Base-by-base conservation (phyloP, 1,284 basidiomycete genomes). In the Sanguinoderma infundibulare region DNA sequence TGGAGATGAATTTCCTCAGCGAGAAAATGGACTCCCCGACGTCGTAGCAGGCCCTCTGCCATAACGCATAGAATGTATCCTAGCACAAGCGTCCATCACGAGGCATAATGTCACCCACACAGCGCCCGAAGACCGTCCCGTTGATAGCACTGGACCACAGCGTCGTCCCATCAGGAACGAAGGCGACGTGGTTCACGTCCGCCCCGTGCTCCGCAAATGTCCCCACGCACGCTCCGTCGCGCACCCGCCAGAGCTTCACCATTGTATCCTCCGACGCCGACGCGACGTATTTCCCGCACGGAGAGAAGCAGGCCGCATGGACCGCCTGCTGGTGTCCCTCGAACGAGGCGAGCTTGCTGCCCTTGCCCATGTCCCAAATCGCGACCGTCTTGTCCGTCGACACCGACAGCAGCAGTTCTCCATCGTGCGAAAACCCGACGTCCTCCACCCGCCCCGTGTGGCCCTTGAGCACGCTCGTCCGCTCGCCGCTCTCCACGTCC, bases 241-340 rank as follows among this genome's bases (percentile, higher is more conserved):
- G 35, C 36, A 53, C 36, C 39, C 68, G 49, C 71, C 72, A 73
- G 24, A 74, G 46, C 38, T 64, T 56, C 17, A 73, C 60, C 42
- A 70, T 67, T 12, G 55, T 57, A 53, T 74, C 72, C 12, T 26
- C 35, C 12, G 65, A 69, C 24, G 67, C 71, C 24, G 67, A 70
- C 22, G 63, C 61, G 61, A 69, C 55, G 35, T 50, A 55, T 24
- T 46, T 24, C 20, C 70, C 69, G 49, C 69, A 65, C 1, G 65
- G 63, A 6, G 70, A 70, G 61, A 67, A 69, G 26, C 64, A 64
- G 5, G 71, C 68, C 17, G 64, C 62, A 26, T 53, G 62, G 22
- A 70, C 59, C 39, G 42, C 42, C 38, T 35, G 58, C 28, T 57
- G 5, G 53, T 53, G 28, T 2, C 65, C 68, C 32, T 68, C 64